phyloP scores from a whole-genome alignment of 2,329 filamentous ascomycete species.

The Diaporthe batatas region DNA sequence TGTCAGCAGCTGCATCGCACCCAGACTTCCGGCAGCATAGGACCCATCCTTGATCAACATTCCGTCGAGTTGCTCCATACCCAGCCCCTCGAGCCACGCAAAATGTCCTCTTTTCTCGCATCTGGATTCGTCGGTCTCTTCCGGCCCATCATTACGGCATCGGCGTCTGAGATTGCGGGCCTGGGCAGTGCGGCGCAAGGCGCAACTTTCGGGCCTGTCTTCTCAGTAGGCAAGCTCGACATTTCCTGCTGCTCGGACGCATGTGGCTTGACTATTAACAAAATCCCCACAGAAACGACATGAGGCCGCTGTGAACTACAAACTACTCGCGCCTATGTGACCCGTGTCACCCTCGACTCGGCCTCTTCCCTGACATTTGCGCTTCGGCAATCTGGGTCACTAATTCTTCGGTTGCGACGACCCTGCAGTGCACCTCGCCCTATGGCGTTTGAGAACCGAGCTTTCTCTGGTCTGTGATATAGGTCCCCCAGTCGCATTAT shows the following conservation, averaged over 20 bases:
- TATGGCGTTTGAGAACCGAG: slow-evolving; percentile 47
- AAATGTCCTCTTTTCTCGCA: slow-evolving; percentile 31
- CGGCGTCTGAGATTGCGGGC: slow-evolving; percentile 37
- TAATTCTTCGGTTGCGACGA: slow-evolving; percentile 45
- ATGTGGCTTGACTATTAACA: slow-evolving; percentile 38
- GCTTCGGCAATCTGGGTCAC: slow-evolving; percentile 51
- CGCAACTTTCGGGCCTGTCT: slow-evolving; percentile 34
- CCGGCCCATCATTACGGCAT: slow-evolving; percentile 36
- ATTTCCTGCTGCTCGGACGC: slow-evolving; percentile 30
- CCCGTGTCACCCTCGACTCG: slow-evolving; percentile 41
- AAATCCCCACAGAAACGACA: slow-evolving; percentile 40
- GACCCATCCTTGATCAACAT: slow-evolving; percentile 29
- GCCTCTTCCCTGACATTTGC: slow-evolving; percentile 42
- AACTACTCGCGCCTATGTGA: slow-evolving; percentile 38
- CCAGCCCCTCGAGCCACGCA: slow-evolving; percentile 18
- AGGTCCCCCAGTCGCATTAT: slow-evolving; percentile 47
- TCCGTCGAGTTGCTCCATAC: slow-evolving; percentile 23
- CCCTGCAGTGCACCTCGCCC: slow-evolving; percentile 43
- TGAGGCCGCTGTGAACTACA: slow-evolving; percentile 24
- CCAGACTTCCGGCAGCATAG: slow-evolving; percentile 19
- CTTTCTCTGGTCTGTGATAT: slow-evolving; percentile 48
- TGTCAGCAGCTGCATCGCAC: slow-evolving; percentile 8
- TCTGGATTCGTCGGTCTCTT: slow-evolving; percentile 27
- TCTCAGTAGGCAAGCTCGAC: slow-evolving; percentile 38
- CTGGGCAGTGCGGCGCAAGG: slow-evolving; percentile 16